Conservation (phyloP, 1,139 yeast genomes). For the Zygosaccharomyces pseudobailii region DNA sequence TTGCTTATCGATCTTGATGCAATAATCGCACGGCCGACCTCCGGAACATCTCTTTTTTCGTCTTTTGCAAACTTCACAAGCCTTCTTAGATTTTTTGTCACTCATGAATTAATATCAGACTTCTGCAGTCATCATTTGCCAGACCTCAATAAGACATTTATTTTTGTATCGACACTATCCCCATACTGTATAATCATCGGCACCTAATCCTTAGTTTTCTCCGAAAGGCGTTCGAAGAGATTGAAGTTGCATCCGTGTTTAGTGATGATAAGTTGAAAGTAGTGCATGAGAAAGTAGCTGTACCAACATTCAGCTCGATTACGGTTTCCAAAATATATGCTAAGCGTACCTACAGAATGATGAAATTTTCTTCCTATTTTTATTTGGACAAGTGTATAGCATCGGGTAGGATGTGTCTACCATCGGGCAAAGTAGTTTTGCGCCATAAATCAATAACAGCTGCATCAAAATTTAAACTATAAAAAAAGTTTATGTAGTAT, state of each 20-base stretch:
- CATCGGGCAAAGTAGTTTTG: rapidly evolving
- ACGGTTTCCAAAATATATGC: no score
- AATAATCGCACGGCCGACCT: constrained; percentile 14
- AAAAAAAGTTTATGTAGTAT: no score
- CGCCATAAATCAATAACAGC: no score
- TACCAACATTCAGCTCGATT: no score
- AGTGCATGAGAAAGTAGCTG: no score
- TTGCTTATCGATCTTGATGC: constrained; percentile 9
- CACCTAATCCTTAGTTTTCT: not conserved
- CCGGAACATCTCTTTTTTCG: constrained; percentile 16
- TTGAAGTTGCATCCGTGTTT: not conserved
- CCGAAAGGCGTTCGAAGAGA: not conserved
- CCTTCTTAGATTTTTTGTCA: constrained; percentile 8
- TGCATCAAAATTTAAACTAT: no score
- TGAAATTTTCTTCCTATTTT: no score
- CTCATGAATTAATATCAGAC: constrained; percentile 2
- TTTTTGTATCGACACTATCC: not conserved
- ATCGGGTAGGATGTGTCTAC: no score
- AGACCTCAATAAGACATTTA: not conserved
- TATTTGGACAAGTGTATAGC: no score
- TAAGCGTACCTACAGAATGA: no score
- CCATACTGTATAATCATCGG: not conserved
- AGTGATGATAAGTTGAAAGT: not conserved
- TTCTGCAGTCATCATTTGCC: not conserved
- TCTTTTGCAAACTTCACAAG: constrained; percentile 15